Percentiles rank a stretch among this genome's conserved stretches.
These are phyloP conservation scores for Drosera capensis DNA, from an alignment of 148 eudicot species.

Conservation along the genomic window DNA sequence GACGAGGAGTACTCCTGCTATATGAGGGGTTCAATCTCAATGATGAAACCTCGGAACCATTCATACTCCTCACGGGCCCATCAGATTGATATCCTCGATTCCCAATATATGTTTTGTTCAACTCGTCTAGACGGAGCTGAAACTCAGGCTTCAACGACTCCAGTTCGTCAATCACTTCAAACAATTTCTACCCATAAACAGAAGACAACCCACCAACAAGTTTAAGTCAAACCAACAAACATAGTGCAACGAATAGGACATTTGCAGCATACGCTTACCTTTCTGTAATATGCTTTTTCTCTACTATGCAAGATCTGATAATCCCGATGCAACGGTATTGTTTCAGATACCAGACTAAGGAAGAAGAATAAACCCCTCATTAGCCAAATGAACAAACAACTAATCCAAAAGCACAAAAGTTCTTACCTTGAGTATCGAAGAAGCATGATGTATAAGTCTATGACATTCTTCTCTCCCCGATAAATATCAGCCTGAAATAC, in stretches of 20 bases:
- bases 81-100: conserved; percentile 23
- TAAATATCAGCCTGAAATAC: conserved; percentile 20
- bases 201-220: background rate
- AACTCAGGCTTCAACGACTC: conserved; percentile 77
- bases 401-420: too few species aligned
- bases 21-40: conserved; percentile 18
- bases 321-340: conserved; percentile 87
- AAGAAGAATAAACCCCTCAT: conserved; percentile 7
- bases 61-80: conserved; percentile 17
- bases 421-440: conserved; percentile 81
- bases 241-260: background rate
- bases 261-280: conserved; percentile 27
- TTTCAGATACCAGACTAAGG: conserved; percentile 80
- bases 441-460: conserved; percentile 78
- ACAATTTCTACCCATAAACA: conserved; percentile 40
- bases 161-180: conserved; percentile 58
- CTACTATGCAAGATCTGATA: conserved; percentile 43
- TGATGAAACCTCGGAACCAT: conserved; percentile 28
- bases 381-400: too few species aligned
- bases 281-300: conserved; percentile 41
- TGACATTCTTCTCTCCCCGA: conserved; percentile 53
- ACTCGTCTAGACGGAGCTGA: conserved; percentile 35
- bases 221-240: conserved; percentile 6
- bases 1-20: conserved; percentile 16
- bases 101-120: conserved; percentile 23